phyloP scores from a whole-genome alignment of 371 early-diverging fungal species.

The Entomophthora muscae region DNA sequence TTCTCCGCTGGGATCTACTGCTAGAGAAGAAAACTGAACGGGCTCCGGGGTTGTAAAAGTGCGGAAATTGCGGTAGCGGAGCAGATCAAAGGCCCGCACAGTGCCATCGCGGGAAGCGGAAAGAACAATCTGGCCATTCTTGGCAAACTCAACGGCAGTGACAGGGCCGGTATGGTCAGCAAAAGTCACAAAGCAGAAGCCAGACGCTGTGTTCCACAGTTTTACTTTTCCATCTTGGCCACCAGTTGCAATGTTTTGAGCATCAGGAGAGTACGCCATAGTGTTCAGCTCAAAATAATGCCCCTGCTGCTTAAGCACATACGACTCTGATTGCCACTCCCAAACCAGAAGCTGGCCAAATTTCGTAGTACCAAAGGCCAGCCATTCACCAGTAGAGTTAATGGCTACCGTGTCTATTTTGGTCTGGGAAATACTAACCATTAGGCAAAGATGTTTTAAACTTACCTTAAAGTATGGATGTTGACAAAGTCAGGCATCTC shows the following conservation, averaged over 20 bases:
- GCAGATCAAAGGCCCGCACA: slow-evolving; percentile 89
- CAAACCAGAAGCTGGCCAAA: slow-evolving; percentile 94
- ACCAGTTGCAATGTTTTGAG: slow-evolving; percentile 89
- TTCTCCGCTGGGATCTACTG: slow-evolving; percentile 92
- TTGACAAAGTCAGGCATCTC: slow-evolving; percentile 80
- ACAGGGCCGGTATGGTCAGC: slow-evolving; percentile 77
- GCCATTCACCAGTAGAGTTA: slow-evolving; percentile 89
- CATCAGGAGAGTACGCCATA: slow-evolving; percentile 78
- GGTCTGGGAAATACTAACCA: slow-evolving; percentile 72
- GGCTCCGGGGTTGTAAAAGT: slow-evolving; percentile 94
- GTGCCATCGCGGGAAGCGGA: slow-evolving; percentile 94
- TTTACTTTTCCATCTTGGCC: slow-evolving; percentile 96
- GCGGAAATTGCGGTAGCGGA: slow-evolving; percentile 93
- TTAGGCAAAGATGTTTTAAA: slow-evolving; percentile 1
- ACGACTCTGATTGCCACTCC: slow-evolving; percentile 98
- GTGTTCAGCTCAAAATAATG: slow-evolving; percentile 86
- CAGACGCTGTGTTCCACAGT: slow-evolving; percentile 88
- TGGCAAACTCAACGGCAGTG: slow-evolving; percentile 74
- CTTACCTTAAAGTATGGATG: slow-evolving; percentile 68
- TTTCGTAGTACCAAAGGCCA: slow-evolving; percentile 81
- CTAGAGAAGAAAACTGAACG: slow-evolving; percentile 80
- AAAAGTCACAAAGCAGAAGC: slow-evolving; percentile 95
- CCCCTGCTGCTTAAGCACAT: slow-evolving; percentile 94
- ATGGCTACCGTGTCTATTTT: slow-evolving; percentile 76
- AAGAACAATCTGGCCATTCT: slow-evolving; percentile 78